phyloP scores from a whole-genome alignment of 148 eudicot genomes.

The Amaranthus palmeri region DNA sequence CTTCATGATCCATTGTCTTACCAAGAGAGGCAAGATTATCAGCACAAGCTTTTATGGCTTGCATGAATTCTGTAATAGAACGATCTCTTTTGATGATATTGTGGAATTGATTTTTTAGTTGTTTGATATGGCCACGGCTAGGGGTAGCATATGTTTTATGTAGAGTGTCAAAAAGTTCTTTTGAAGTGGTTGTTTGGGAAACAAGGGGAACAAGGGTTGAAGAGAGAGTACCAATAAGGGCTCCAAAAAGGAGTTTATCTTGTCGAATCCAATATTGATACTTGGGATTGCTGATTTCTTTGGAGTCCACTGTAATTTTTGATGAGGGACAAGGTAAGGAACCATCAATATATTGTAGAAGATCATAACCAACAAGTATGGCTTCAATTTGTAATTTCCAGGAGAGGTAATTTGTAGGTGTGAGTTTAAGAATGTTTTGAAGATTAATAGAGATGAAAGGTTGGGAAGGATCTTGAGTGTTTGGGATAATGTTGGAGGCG shows the following conservation, averaged over 20 bases:
- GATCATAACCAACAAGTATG: no score
- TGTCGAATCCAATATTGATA: neutral
- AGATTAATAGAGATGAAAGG: no score
- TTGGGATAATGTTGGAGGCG: no score
- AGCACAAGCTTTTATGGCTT: neutral
- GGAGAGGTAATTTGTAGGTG: no score
- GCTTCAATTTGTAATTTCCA: no score
- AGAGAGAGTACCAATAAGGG: neutral
- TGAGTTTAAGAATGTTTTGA: no score
- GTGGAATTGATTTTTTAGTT: neutral
- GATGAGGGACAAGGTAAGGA: no score
- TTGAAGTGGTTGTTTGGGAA: neutral
- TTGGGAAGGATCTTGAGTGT: no score
- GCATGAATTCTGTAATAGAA: neutral
- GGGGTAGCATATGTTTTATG: neutral
- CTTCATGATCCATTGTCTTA: neutral
- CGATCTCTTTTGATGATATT: neutral
- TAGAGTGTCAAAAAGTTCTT: neutral
- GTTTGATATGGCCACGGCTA: conserved; percentile 2
- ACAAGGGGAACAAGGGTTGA: neutral
- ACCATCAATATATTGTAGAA: no score
- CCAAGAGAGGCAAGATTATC: conserved; percentile 3
- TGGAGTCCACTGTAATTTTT: no score
- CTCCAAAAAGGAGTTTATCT: conserved; percentile 1
- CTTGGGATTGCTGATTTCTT: no score